Conservation (phyloP, 2,329 filamentous ascomycete species). For the Sphaerostilbella broomeana region DNA sequence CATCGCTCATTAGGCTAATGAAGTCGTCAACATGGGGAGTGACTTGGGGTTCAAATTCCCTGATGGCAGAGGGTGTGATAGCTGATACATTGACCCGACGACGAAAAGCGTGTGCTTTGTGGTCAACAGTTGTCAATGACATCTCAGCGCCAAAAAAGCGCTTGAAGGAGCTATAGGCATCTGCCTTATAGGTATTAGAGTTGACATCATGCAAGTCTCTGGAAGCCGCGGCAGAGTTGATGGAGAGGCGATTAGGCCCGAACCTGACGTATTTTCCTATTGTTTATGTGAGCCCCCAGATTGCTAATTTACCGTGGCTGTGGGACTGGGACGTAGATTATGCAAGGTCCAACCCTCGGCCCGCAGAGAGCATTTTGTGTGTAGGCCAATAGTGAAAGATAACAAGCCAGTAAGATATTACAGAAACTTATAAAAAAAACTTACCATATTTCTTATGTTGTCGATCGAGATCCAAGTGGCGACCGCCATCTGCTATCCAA, state of each 20-base stretch:
- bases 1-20: conserved; percentile 2
- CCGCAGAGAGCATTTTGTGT: background rate
- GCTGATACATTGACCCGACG: conserved; percentile 5
- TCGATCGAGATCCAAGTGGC: background rate
- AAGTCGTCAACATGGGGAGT: conserved; percentile 3
- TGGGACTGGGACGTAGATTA: background rate
- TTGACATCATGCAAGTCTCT: background rate
- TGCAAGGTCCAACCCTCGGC: background rate
- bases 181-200: background rate
- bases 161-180: conserved; percentile 3
- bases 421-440: background rate
- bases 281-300: background rate
- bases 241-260: conserved; percentile 5
- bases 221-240: conserved; percentile 3
- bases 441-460: conserved; percentile 1
- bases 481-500: background rate
- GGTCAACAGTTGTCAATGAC: conserved; percentile 7
- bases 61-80: too few relatives aligned
- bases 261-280: conserved; percentile 3
- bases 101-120: conserved; percentile 7
- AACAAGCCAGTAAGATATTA: background rate
- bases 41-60: too few relatives aligned
- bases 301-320: background rate
- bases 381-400: background rate
- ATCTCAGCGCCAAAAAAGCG: conserved; percentile 8